Conservation (phyloP, 2,329 filamentous ascomycete species). For the Exophiala bonariae region DNA sequence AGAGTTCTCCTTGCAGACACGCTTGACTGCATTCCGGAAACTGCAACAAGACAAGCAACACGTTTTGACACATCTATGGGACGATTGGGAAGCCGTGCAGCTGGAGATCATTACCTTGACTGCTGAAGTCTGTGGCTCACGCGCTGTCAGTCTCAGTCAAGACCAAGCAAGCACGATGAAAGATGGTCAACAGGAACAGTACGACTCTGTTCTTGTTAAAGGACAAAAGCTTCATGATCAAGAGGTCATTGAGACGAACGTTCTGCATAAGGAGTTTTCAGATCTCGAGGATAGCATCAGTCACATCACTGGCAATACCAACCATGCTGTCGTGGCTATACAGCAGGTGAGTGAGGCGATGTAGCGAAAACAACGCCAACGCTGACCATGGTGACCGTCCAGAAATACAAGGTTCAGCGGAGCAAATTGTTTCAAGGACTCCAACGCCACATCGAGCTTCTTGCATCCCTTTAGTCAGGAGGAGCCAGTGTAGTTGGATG, state of each 20-base stretch:
- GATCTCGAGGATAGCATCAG: constrained; percentile 10
- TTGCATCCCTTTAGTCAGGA: constrained; percentile 17
- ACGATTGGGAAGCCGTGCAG: constrained; percentile 24
- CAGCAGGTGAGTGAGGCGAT: constrained; percentile 15
- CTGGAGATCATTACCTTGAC: constrained; percentile 19
- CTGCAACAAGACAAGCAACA: constrained; percentile 17
- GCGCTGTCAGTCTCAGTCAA: constrained; percentile 11
- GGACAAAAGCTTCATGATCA: constrained; percentile 6
- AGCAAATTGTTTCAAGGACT: constrained; percentile 19
- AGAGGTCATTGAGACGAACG: neutral
- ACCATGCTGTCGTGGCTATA: constrained; percentile 13
- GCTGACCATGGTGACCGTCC: constrained; percentile 2
- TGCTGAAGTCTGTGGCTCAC: constrained; percentile 19
- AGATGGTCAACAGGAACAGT: constrained; percentile 11
- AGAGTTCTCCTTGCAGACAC: constrained; percentile 10
- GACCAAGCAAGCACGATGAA: constrained; percentile 9
- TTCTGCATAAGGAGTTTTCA: constrained; percentile 9
- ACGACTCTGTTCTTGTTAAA: constrained; percentile 3
- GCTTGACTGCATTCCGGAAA: constrained; percentile 11
- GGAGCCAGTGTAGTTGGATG: too few species aligned
- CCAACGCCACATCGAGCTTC: constrained; percentile 15
- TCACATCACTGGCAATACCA: constrained; percentile 16
- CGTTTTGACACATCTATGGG: constrained; percentile 17
- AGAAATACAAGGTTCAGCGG: constrained; percentile 20
- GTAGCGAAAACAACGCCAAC: neutral